phyloP scores from a whole-genome alignment of 2,329 filamentous ascomycete species.

The Penicillium sp. region DNA sequence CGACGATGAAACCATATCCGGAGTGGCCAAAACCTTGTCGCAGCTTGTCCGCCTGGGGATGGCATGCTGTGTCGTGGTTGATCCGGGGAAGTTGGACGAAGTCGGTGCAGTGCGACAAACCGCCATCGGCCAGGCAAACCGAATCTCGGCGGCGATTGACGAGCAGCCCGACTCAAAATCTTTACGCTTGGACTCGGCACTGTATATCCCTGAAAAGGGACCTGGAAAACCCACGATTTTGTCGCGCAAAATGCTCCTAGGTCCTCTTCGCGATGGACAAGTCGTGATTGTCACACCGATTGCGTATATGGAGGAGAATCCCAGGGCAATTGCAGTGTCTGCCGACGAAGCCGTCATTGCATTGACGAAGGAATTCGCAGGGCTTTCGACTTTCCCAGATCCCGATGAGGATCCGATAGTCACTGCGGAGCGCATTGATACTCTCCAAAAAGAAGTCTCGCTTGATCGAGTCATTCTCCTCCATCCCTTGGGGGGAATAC shows the following conservation, averaged over 20 bases:
- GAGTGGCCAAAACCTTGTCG: slow-evolving; percentile 74
- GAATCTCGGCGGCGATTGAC: slow-evolving; percentile 70
- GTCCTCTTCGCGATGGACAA: slow-evolving; percentile 60
- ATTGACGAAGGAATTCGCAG: slow-evolving; percentile 68
- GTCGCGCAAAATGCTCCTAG: slow-evolving; percentile 53
- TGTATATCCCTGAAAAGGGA: slow-evolving; percentile 37
- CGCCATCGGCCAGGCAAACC: slow-evolving; percentile 60
- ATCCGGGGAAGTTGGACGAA: slow-evolving; percentile 51
- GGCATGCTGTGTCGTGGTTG: slow-evolving; percentile 73
- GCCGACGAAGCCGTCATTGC: slow-evolving; percentile 66
- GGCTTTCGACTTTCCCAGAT: slow-evolving; percentile 49
- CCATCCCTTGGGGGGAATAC: slow-evolving; percentile 80
- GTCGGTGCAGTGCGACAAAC: slow-evolving; percentile 39
- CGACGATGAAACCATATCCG: slow-evolving; percentile 61
- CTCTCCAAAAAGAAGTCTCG: slow-evolving; percentile 50
- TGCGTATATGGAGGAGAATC: slow-evolving; percentile 52
- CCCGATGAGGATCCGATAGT: slow-evolving; percentile 42
- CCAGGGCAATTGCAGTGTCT: slow-evolving; percentile 45
- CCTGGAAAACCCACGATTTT: slow-evolving; percentile 34
- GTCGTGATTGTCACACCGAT: slow-evolving; percentile 65
- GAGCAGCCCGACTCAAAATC: slow-evolving; percentile 61
- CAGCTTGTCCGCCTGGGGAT: slow-evolving; percentile 80
- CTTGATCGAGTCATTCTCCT: slow-evolving; percentile 84
- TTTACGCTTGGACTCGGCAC: slow-evolving; percentile 58
- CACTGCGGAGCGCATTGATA: slow-evolving; percentile 36